Conservation (phyloP, 2,329 filamentous ascomycete species). For the Immersiporthe knoxdaviesiana region DNA sequence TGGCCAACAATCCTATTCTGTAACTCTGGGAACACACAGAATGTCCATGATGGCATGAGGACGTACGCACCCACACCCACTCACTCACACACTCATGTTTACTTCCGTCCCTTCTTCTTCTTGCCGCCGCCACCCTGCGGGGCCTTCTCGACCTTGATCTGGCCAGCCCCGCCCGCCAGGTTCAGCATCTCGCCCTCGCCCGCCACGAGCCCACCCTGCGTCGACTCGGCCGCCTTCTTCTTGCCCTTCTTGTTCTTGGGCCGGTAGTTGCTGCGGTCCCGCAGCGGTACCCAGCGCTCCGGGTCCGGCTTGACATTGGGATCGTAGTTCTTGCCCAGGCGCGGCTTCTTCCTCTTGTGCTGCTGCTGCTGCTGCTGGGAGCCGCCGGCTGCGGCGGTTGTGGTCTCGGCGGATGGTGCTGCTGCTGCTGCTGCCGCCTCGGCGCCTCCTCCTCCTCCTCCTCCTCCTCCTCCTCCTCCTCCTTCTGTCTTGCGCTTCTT, state of each 20-base stretch:
- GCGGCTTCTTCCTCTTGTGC: conserved; percentile 46
- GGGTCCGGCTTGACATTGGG: conserved; percentile 81
- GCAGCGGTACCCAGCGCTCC: conserved; percentile 90
- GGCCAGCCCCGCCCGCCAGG: conserved; percentile 64
- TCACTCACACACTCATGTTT: neutral
- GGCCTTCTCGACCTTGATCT: conserved; percentile 67
- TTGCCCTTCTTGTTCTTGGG: conserved; percentile 93
- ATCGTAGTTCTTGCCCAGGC: conserved; percentile 74
- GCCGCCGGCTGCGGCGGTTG: conserved; percentile 30
- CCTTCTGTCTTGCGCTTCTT: conserved; percentile 54
- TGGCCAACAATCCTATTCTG: neutral
- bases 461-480: no score
- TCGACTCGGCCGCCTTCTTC: conserved; percentile 76
- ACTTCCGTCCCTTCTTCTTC: conserved; percentile 25
- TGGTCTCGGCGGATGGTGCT: conserved; percentile 1
- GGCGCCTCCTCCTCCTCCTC: no score
- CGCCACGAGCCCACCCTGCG: conserved; percentile 80
- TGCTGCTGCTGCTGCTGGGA: conserved; percentile 42
- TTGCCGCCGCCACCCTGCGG: conserved; percentile 34
- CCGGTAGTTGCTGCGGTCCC: conserved; percentile 84
- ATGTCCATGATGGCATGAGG: neutral
- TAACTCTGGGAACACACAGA: neutral
- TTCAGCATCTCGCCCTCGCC: conserved; percentile 72
- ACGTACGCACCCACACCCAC: neutral
- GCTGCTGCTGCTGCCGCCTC: no score